phyloP scores from a whole-genome alignment of 78 protist genomes.

The Dictyostelium capitatum region DNA sequence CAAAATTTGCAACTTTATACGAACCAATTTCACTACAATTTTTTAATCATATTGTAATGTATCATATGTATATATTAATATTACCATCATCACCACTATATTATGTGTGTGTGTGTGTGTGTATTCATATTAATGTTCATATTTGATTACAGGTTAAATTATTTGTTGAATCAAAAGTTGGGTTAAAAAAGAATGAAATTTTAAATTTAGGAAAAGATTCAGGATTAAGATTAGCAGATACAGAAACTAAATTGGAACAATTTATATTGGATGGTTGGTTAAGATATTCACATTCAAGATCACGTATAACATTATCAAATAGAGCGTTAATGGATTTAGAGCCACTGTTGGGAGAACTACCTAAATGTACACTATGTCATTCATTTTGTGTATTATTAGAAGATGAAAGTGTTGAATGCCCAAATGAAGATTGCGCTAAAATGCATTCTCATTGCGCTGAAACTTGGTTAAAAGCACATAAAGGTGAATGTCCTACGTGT shows the following conservation, averaged over 20 bases:
- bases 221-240: neutral
- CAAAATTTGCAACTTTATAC: neutral
- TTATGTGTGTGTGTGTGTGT: too few species aligned
- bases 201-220: neutral
- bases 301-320: neutral
- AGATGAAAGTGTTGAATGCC: constrained; percentile 6
- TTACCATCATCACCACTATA: too few species aligned
- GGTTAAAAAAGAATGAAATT: constrained; percentile 2
- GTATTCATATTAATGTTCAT: neutral
- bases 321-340: constrained; percentile 32
- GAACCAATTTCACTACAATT: neutral
- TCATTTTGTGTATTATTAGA: constrained; percentile 21
- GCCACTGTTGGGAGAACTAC: constrained; percentile 20
- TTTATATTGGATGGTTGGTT: constrained; percentile 67
- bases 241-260: neutral
- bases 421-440: constrained; percentile 1
- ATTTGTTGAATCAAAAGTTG: constrained; percentile 32
- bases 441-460: constrained; percentile 6
- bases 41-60: neutral
- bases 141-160: neutral
- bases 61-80: too few species aligned
- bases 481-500: constrained; percentile 21
- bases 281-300: neutral
- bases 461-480: constrained; percentile 13
- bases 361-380: constrained; percentile 31